Evolutionary conservation across 129 eudicot species (phyloP).

Genomic region (Scalesia atractyloides): DNA sequence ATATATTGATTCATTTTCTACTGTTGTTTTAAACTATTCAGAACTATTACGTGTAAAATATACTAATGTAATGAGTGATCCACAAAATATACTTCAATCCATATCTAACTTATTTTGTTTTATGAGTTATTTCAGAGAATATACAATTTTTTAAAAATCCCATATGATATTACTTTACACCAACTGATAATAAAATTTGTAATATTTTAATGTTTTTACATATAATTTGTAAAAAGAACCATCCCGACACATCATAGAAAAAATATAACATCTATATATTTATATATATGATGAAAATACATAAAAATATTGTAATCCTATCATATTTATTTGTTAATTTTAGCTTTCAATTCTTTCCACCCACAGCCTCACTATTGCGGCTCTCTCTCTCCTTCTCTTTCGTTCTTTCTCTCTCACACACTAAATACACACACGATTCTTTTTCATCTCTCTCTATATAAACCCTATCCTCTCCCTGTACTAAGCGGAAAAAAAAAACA

Average conservation of each 20-base stretch:
- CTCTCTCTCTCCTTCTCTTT: slow-evolving; percentile 37
- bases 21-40: not conserved
- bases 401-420: slow-evolving; percentile 37
- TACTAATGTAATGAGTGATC: not conserved
- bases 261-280: no score
- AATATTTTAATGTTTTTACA: not conserved
- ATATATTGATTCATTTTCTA: not conserved
- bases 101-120: not conserved
- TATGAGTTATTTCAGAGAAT: not conserved
- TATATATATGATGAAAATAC: no score
- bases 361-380: slow-evolving; percentile 59
- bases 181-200: not conserved
- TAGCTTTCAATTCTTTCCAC: slow-evolving; percentile 23
- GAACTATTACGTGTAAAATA: not conserved
- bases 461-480: slow-evolving; percentile 51
- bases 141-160: not conserved
- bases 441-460: slow-evolving; percentile 56
- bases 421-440: slow-evolving; percentile 21
- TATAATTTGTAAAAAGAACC: no score
- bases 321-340: slow-evolving; percentile 13
- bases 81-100: slow-evolving; percentile 3
- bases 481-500: slow-evolving; percentile 31
- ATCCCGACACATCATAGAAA: no score
- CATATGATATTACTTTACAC: not conserved
- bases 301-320: no score